Percentiles rank a stretch among this genome's conserved stretches.
Evolutionary conservation across 2,329 filamentous ascomycete genomes (phyloP).

Genomic region (Ophiostoma quercus): DNA sequence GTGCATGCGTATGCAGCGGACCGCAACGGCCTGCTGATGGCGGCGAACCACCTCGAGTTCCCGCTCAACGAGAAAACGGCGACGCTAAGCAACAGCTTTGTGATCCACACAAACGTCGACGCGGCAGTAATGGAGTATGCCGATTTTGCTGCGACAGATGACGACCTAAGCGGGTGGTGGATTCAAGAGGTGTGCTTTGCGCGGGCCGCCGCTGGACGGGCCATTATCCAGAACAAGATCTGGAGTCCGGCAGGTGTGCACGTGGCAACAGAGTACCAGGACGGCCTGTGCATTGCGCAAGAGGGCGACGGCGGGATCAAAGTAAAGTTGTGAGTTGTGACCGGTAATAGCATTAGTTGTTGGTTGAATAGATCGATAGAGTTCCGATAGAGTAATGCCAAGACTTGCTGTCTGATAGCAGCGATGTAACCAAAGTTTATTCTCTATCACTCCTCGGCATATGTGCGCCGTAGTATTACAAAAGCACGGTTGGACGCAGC

Average conservation of each 20-base stretch:
- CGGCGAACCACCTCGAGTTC: constrained; percentile 46
- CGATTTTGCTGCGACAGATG: constrained; percentile 19
- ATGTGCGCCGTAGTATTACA: not conserved
- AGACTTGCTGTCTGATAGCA: not conserved
- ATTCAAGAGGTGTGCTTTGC: constrained; percentile 49
- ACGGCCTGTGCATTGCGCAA: constrained; percentile 41
- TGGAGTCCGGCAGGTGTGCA: constrained; percentile 52
- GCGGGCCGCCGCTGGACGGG: constrained; percentile 43
- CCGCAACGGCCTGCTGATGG: constrained; percentile 51
- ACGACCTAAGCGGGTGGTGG: constrained; percentile 43
- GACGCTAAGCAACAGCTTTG: constrained; percentile 48
- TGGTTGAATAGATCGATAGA: not conserved
- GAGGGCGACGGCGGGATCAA: constrained; percentile 23
- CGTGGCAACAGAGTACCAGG: constrained; percentile 52
- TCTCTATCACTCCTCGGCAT: not conserved
- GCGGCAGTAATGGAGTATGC: constrained; percentile 43
- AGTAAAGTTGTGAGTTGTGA: constrained; percentile 13
- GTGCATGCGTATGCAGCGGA: constrained; percentile 50
- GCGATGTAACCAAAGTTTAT: constrained; percentile 2
- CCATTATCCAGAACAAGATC: constrained; percentile 45
- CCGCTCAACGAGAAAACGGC: constrained; percentile 40
- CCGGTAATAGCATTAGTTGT: not conserved
- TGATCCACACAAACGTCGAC: constrained; percentile 47
- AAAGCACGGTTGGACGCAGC: not conserved
- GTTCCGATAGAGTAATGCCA: not conserved